These are phyloP conservation scores for Aspergillus neotritici DNA, from an alignment of 2,329 filamentous ascomycete genomes.

Conservation along the genomic window DNA sequence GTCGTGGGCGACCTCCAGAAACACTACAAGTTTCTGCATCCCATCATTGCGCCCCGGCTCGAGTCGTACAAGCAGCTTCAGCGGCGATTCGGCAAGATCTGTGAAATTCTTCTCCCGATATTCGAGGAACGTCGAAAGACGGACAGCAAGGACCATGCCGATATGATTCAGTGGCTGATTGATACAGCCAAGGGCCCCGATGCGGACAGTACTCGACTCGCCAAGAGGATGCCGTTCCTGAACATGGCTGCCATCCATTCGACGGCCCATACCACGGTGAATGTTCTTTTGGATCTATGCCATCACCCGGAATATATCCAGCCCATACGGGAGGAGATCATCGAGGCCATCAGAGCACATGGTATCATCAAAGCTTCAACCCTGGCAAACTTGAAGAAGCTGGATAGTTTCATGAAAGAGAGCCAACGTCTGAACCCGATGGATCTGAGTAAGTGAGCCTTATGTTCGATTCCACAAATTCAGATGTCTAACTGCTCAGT, in stretches of 20 bases:
- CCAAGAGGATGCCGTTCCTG: constrained; percentile 10
- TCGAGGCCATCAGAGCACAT: constrained; percentile 7
- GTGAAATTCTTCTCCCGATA: not conserved
- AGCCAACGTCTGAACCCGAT: constrained; percentile 15
- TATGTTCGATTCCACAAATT: not conserved
- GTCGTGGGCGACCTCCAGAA: constrained; percentile 2
- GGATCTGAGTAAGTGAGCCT: constrained; percentile 10
- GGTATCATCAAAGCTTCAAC: constrained; percentile 12
- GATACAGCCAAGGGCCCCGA: constrained; percentile 15
- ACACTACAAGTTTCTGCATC: constrained; percentile 1
- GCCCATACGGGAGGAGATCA: constrained; percentile 16
- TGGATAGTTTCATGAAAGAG: constrained; percentile 23
- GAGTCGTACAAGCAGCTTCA: constrained; percentile 1
- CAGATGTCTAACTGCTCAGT: constrained; percentile 4
- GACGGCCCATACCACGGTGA: constrained; percentile 7
- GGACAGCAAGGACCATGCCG: constrained; percentile 23
- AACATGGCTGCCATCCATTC: constrained; percentile 14
- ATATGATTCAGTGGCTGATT: constrained; percentile 35
- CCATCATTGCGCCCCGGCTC: not conserved
- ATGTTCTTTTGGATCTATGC: constrained; percentile 17
- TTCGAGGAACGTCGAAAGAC: not conserved
- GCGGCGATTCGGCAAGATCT: constrained; percentile 1
- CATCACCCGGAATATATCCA: constrained; percentile 16
- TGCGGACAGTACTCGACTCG: constrained; percentile 8
- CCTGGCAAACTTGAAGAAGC: constrained; percentile 8